A percentile compares a stretch with the other conserved stretches of the same genome.
These are phyloP conservation scores for Gossypium anomalum DNA, from an alignment of 345 rosid genomes.

Conservation along the genomic window DNA sequence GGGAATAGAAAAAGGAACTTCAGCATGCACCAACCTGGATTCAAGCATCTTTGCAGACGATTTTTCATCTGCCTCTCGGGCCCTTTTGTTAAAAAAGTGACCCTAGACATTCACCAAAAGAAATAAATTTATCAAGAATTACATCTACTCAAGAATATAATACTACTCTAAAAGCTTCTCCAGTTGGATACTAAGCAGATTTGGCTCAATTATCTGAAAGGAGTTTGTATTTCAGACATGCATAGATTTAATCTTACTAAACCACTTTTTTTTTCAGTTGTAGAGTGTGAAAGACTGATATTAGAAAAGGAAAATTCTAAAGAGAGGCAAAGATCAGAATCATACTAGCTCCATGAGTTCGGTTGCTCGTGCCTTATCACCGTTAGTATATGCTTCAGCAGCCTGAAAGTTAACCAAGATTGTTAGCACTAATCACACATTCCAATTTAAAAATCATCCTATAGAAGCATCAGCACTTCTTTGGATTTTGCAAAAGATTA, in stretches of 20 bases:
- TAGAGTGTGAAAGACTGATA: not conserved
- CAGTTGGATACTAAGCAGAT: not conserved
- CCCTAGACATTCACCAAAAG: constrained; percentile 41
- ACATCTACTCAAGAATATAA: not conserved
- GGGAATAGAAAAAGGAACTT: constrained; percentile 7
- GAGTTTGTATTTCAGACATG: not conserved
- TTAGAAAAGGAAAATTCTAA: not conserved
- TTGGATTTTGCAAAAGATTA: not conserved
- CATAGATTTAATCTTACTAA: not conserved
- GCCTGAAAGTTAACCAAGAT: constrained; percentile 38
- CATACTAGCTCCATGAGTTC: constrained; percentile 45
- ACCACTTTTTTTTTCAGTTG: not conserved
- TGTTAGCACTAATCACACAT: constrained; percentile 7
- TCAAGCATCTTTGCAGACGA: constrained; percentile 47
- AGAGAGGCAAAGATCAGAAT: not conserved
- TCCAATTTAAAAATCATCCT: not conserved
- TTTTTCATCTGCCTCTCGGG: constrained; percentile 54
- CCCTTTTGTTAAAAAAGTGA: constrained; percentile 45
- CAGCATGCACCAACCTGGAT: constrained; percentile 37
- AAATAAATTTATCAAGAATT: not conserved
- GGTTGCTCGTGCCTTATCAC: constrained; percentile 45
- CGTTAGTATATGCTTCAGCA: constrained; percentile 43
- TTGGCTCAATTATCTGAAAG: not conserved
- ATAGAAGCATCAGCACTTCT: not conserved
- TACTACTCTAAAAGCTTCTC: not conserved